Evolutionary conservation across 2,329 filamentous ascomycete species (phyloP), one percentile per base, ranked within the genome.

Genomic region (Microcyclospora pomicola): DNA sequence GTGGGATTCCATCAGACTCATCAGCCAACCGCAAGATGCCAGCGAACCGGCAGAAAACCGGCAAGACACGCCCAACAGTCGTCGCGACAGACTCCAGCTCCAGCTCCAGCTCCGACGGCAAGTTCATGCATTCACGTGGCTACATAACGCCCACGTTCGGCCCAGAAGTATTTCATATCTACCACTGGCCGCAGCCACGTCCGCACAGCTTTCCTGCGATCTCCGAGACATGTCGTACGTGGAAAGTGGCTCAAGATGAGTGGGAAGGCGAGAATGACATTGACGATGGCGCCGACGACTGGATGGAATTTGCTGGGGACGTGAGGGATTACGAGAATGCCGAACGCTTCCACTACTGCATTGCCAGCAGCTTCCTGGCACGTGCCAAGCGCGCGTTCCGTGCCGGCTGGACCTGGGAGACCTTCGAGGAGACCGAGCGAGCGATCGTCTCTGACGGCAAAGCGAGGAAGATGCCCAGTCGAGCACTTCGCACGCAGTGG

Each of bases 371-470:
- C 1, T 51, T 51, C 34, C 41, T 45, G 6, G 35, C 34, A 5
- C 44, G 49, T 19, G 49, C 47, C 7, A 53, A 50, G 35, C 37
- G 42, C 10, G 49, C 49, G 5, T 47, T 41, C 27, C 31, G 42
- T 10, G 39, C 34, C 13, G 43, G 41, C 2, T 36, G 37, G 13
- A 36, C 40, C 6, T 52, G 46, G 45, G 32, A 34, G 5, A 32
- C 41, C 11, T 53, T 49, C 32, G 49, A 51, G 40, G 36, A 29
- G 5, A 45, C 19, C 7, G 19, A 24, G 19, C 19, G 47, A 11
- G 49, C 49, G 36, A 35, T 46, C 30, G 31, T 16, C 1, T 35
- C 44, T 24, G 35, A 46, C 14, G 44, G 39, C 24, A 37, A 36
- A 30, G 36, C 42, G 30, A 31, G 30, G 14, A 31, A 31, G 9